Base-by-base conservation (phyloP, 768 basidiomycete species). In the Boletellus sp. region DNA sequence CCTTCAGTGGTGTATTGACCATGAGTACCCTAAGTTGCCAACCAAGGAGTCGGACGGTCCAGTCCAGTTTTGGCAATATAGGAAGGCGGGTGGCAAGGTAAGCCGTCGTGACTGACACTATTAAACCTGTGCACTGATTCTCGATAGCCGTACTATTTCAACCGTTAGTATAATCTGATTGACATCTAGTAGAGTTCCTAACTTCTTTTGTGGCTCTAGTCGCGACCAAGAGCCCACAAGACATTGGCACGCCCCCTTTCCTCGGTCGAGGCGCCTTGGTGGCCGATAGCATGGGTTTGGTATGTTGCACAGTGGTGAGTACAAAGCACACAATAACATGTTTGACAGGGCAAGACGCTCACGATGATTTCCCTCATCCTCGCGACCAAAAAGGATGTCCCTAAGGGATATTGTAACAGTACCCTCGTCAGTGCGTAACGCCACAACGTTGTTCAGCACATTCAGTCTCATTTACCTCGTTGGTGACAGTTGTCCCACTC, bases 61-160 rank as follows among this genome's bases (percentile, higher is more conserved):
- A 0, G 87, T 92, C 1, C 94, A 95, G 65, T 93, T 96, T 59
- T 96, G 93, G 94, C 84, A 90, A 60, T 66, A 84, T 24, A 78
- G 70, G 59, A 84, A 78, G 60, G 72, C 66, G 24, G 76, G 73
- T 0, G 60, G 63, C 42, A 82, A 85, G 72, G 88, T 83, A 50
- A 16, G 72, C 56, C 15, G 9, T 33, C 17, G 19, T n/a, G 15
- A 26, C 22, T 50, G 11, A 31, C 22, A 17, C 28, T 9, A 19
- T 32, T 7, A 20, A 41, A 10, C 12, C 6, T 32, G 42, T 4
- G 36, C 8, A 42, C 37, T 47, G 16, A 42, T 13, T 22, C 13
- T 38, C 6, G 1, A 31, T 20, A 85, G 79, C 48, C 71, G 3
- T 87, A 83, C 61, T 92, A 84, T 60, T 83, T 81, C 63, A 90